These are phyloP conservation scores for Tolypocladium nubicola DNA, from an alignment of 2,329 filamentous ascomycete genomes.

Conservation along the genomic window DNA sequence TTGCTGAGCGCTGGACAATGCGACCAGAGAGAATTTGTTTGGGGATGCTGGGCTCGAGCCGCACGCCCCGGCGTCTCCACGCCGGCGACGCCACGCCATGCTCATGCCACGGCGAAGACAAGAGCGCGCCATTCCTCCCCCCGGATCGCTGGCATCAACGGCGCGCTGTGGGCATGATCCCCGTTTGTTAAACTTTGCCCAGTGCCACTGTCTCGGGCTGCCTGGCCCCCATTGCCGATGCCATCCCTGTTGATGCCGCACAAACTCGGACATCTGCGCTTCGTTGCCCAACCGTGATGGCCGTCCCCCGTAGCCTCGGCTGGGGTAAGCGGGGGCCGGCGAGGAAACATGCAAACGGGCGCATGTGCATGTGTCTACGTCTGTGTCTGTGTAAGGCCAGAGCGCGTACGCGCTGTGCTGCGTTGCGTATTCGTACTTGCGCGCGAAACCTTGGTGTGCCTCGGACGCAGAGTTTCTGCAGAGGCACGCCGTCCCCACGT, in stretches of 20 bases:
- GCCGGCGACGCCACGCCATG: conserved; percentile 3
- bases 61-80: not conserved
- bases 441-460: not conserved
- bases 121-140: not conserved
- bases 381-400: not conserved
- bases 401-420: not conserved
- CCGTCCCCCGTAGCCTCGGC: not conserved
- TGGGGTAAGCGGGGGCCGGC: not conserved
- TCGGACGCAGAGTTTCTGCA: not conserved
- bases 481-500: not conserved
- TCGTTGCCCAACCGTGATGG: not conserved
- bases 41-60: not conserved
- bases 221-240: not conserved
- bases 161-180: not conserved
- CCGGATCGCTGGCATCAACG: conserved; percentile 1
- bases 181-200: conserved; percentile 5
- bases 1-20: not conserved
- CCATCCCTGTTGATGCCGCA: not conserved
- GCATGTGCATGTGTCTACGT: not conserved
- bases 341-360: not conserved
- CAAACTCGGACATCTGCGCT: not conserved
- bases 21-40: not conserved
- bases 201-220: conserved; percentile 7
- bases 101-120: not conserved
- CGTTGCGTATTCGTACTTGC: not conserved